Percentiles rank a stretch among this genome's conserved stretches.
Conservation (phyloP, 2,329 filamentous ascomycete species). For the Stagonosporopsis vannaccii region DNA sequence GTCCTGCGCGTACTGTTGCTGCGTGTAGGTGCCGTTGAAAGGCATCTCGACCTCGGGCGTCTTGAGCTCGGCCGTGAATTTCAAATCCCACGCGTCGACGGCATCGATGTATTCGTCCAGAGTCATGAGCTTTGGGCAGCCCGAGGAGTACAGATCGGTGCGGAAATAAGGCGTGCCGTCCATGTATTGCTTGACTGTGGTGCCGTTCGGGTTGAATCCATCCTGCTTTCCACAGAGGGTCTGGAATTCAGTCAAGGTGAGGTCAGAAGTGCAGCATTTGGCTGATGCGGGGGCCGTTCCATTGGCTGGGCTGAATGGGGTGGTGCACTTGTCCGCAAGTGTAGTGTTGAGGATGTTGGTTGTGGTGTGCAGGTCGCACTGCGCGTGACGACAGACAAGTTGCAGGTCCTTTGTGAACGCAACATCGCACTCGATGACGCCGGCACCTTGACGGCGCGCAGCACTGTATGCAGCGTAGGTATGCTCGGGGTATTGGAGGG, state of each 20-base stretch:
- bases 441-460: slow-evolving; percentile 46
- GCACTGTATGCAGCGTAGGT: slow-evolving; percentile 42
- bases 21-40: slow-evolving; percentile 68
- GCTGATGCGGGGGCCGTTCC: slow-evolving; percentile 60
- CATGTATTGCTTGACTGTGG: slow-evolving; percentile 65
- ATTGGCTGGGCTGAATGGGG: slow-evolving; percentile 44
- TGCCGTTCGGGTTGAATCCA: slow-evolving; percentile 69
- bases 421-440: slow-evolving; percentile 50
- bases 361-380: slow-evolving; percentile 50
- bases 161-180: slow-evolving; percentile 67
- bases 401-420: slow-evolving; percentile 49
- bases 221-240: slow-evolving; percentile 71
- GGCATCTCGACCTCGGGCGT: slow-evolving; percentile 74
- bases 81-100: slow-evolving; percentile 64
- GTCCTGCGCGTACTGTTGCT: slow-evolving; percentile 69
- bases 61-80: slow-evolving; percentile 64
- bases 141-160: slow-evolving; percentile 68
- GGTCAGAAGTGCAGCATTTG: slow-evolving; percentile 75
- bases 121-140: slow-evolving; percentile 67
- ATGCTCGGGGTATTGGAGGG: slow-evolving; percentile 49
- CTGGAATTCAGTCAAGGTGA: slow-evolving; percentile 72
- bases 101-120: slow-evolving; percentile 69
- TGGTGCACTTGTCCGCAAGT: slow-evolving; percentile 47
- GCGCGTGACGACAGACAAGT: slow-evolving; percentile 49
- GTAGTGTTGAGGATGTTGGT: slow-evolving; percentile 49